Evolutionary conservation across 1,284 basidiomycete genomes (phyloP), one percentile per base, ranked within the genome.

Genomic region (Cutaneotrichosporon cavernicola): DNA sequence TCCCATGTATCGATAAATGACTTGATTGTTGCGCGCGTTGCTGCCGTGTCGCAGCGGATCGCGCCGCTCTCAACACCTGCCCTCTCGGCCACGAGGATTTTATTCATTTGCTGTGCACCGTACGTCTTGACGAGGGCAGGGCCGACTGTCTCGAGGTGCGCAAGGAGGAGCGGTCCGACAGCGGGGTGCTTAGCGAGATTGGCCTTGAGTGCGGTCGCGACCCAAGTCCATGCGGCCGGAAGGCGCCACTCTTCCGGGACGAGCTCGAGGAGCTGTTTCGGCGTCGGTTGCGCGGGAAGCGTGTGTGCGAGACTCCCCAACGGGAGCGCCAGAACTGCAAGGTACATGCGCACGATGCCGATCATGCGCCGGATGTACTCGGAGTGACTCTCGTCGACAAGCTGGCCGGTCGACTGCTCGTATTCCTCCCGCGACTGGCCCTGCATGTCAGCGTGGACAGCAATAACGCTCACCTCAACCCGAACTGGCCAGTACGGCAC

Each of bases 301-400:
- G 75, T 68, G 49, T 74, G 70, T 59, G 81, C 51, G 59, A 82
- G 4, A n/a, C 75, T 63, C 8, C 65, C 64, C 58, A 79, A 61
- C 38, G 80, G 77, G 11, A 81, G 82, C 67, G 83, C 85, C 47
- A 95, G 77, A 62, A 97, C 86, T 9, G 88, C 85, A 76, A 92
- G 92, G 82, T 97, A 99, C 26, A 99, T 86, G 11, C 93, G 87
- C 83, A 92, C 85, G 55, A 95, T 86, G 7, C 92, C 93, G 32
- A 86, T 82, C 69, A 97, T 85, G n/a, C 96, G 86, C 52, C 84
- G 83, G 26, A 85, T 84, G 76, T 92, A 90, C 59, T 92, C 89
- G 18, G 85, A 81, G 18, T 81, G 75, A 0, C 84, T 82, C 79
- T 95, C 87, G 59, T 76, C 75, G 61, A 72, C 56, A 0, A 70